These are phyloP conservation scores for Mortierella sp. DNA, from an alignment of 371 early-diverging fungal species.

Conservation along the genomic window DNA sequence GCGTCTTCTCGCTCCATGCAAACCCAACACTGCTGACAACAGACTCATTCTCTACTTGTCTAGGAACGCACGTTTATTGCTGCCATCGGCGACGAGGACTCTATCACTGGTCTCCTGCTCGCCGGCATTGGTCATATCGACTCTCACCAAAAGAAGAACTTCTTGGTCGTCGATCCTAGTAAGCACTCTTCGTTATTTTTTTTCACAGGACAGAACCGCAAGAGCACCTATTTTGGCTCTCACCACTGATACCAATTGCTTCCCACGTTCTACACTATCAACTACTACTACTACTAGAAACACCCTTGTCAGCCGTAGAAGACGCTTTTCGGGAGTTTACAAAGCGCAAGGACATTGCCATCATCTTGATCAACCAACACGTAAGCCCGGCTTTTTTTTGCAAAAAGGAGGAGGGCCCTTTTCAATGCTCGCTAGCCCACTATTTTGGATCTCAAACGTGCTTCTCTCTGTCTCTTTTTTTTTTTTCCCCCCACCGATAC, in stretches of 20 bases:
- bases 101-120: conserved; percentile 96
- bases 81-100: conserved; percentile 98
- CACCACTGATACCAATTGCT: not conserved
- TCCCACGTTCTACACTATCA: too few relatives aligned
- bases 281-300: conserved; percentile 68
- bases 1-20: too few relatives aligned
- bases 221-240: not conserved
- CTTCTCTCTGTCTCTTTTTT: too few relatives aligned
- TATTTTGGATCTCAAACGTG: not conserved
- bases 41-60: not conserved
- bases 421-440: not conserved
- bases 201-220: not conserved
- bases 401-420: not conserved
- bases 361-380: conserved; percentile 97
- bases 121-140: conserved; percentile 97
- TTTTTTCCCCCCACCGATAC: too few relatives aligned
- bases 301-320: conserved; percentile 89
- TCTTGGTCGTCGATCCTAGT: conserved; percentile 95
- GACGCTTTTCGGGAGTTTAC: conserved; percentile 89
- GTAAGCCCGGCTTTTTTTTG: conserved; percentile 54
- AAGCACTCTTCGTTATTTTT: conserved; percentile 45
- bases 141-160: conserved; percentile 88
- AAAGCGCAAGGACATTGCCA: conserved; percentile 96
- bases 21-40: not conserved
- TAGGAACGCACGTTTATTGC: conserved; percentile 91